Percentiles rank a stretch among this genome's conserved stretches.
Conservation (phyloP, 2,329 filamentous ascomycete genomes). For the Bertia moriformis region DNA sequence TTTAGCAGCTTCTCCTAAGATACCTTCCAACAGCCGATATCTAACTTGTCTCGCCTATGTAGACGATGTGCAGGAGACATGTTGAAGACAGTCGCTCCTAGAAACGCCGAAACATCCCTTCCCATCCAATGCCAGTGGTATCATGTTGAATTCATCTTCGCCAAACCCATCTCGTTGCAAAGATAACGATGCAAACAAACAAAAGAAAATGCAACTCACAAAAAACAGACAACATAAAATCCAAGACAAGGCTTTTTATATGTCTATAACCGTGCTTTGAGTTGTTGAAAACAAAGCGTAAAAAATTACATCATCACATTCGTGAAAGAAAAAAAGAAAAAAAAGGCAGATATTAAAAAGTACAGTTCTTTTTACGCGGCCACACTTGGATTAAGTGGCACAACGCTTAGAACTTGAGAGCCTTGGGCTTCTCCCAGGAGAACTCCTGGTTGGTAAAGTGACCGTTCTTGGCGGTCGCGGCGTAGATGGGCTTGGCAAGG, state of each 20-base stretch:
- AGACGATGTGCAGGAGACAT: too few relatives aligned
- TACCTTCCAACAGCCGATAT: too few relatives aligned
- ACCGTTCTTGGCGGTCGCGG: slow-evolving; percentile 96
- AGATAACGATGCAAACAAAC: slow-evolving; percentile 21
- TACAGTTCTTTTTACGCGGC: background rate
- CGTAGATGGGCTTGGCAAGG: slow-evolving; percentile 92
- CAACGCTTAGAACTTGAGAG: slow-evolving; percentile 66
- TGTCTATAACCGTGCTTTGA: slow-evolving; percentile 18
- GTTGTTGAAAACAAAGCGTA: slow-evolving; percentile 32
- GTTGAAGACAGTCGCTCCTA: slow-evolving; percentile 22
- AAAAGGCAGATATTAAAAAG: slow-evolving; percentile 2
- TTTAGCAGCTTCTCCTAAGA: too few relatives aligned
- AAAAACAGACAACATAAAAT: too few relatives aligned
- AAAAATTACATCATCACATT: slow-evolving; percentile 5
- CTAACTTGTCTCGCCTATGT: too few relatives aligned
- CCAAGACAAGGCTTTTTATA: slow-evolving; percentile 1
- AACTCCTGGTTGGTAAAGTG: slow-evolving; percentile 99
- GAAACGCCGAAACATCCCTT: slow-evolving; percentile 23
- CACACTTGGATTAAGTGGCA: too few relatives aligned
- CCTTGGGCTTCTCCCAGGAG: slow-evolving; percentile 96
- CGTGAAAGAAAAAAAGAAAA: slow-evolving; percentile 2
- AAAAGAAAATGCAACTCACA: too few relatives aligned
- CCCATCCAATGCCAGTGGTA: slow-evolving; percentile 26
- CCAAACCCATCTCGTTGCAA: slow-evolving; percentile 12
- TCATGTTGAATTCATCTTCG: slow-evolving; percentile 29